phyloP scores from a whole-genome alignment of 306 rosid species.

The Cyamopsis tetragonoloba region DNA sequence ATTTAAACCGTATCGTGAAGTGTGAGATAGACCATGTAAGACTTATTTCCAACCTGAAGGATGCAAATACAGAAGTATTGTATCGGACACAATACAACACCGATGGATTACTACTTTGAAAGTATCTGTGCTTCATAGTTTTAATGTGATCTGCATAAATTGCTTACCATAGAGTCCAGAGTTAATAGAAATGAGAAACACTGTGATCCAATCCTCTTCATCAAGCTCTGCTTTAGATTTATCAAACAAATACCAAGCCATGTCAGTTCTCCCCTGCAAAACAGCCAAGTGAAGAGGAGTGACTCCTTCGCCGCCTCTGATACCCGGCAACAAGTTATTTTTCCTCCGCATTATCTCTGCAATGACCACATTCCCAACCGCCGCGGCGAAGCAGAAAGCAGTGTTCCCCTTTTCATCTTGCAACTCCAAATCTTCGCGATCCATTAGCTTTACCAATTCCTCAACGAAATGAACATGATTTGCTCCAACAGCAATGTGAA shows the following conservation, averaged over 20 bases:
- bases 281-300: conserved; percentile 36
- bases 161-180: conserved; percentile 37
- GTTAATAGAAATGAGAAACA: conserved; percentile 21
- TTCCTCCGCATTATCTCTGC: conserved; percentile 21
- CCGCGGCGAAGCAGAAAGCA: conserved; percentile 40
- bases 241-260: conserved; percentile 21
- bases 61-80: too few species aligned
- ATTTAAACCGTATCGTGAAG: too few species aligned
- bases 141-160: too few species aligned
- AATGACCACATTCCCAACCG: conserved; percentile 26
- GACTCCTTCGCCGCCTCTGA: conserved; percentile 26
- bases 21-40: too few species aligned
- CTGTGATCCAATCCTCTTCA: not conserved
- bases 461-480: conserved; percentile 29
- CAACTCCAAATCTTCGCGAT: not conserved
- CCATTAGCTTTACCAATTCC: conserved; percentile 21
- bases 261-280: conserved; percentile 29
- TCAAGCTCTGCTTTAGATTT: not conserved
- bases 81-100: too few species aligned
- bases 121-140: too few species aligned
- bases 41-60: too few species aligned
- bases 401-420: conserved; percentile 24
- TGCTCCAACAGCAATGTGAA: conserved; percentile 41
- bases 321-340: conserved; percentile 2
- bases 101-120: too few species aligned